phyloP scores from a whole-genome alignment of 225 moss, liverwort and hornwort genomes.

The Pleurozium schreberi region DNA sequence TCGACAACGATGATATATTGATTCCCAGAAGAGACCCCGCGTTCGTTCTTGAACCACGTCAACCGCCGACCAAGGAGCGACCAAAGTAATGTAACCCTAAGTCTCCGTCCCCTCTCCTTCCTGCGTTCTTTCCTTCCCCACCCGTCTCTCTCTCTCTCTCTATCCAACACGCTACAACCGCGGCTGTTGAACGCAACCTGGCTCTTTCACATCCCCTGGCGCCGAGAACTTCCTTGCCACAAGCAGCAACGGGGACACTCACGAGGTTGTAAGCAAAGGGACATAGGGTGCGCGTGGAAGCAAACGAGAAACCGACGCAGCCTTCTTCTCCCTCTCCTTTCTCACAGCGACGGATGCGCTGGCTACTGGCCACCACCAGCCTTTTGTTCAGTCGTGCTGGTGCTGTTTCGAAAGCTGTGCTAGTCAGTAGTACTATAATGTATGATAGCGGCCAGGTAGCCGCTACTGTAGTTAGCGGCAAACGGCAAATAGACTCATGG shows the following conservation, averaged over 20 bases:
- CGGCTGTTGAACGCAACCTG: not conserved
- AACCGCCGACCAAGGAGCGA: constrained; percentile 3
- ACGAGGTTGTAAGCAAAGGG: not conserved
- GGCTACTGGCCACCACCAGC: not conserved
- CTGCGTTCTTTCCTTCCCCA: not conserved
- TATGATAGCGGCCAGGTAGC: not conserved
- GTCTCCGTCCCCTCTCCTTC: not conserved
- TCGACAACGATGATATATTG: not conserved
- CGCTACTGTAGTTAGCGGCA: not conserved
- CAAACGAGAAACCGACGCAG: constrained; percentile 9
- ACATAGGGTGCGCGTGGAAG: not conserved
- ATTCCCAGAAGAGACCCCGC: not conserved
- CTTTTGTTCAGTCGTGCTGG: not conserved
- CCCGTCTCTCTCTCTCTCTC: not conserved
- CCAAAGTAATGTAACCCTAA: not conserved
- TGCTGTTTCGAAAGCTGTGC: not conserved
- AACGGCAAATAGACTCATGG: not conserved
- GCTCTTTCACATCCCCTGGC: not conserved
- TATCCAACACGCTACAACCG: not conserved
- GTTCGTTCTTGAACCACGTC: not conserved
- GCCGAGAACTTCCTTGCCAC: not conserved
- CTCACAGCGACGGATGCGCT: not conserved
- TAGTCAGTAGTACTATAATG: not conserved
- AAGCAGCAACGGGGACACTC: not conserved
- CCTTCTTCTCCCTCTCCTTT: not conserved